Evolutionary conservation across 108 stramenopile genomes (phyloP).

Genomic region (Halocafeteria seosinensis): DNA sequence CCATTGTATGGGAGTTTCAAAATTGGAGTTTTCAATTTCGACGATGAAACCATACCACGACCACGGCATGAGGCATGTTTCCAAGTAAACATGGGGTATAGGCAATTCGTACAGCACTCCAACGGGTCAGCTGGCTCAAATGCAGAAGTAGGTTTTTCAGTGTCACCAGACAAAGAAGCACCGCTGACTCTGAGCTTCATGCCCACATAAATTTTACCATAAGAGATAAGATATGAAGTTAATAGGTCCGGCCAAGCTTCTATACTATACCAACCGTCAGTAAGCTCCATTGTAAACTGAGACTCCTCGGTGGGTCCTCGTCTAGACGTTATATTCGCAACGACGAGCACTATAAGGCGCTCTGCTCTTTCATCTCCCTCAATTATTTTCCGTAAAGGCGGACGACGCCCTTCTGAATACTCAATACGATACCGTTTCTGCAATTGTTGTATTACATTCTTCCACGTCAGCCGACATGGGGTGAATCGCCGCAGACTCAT

Average conservation of each 20-base stretch:
- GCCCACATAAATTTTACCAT: background rate
- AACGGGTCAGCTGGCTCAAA: too few species aligned
- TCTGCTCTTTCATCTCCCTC: background rate
- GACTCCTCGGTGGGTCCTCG: background rate
- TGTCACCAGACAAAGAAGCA: background rate
- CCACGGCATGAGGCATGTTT: background rate
- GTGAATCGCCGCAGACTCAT: too few species aligned
- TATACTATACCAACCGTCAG: background rate
- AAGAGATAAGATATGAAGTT: background rate
- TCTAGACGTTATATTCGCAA: background rate
- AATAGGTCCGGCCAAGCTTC: background rate
- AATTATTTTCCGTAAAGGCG: background rate
- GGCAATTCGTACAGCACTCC: background rate
- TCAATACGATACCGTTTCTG: background rate
- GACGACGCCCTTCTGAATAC: background rate
- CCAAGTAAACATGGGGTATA: background rate
- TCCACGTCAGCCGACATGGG: background rate
- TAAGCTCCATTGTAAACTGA: background rate
- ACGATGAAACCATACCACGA: background rate
- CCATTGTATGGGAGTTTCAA: constrained; percentile 17
- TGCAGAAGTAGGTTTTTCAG: background rate
- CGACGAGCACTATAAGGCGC: background rate
- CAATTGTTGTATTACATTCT: background rate
- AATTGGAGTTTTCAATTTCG: background rate
- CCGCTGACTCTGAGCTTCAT: background rate